phyloP scores from a whole-genome alignment of 192 early-diverging fungal genomes.

The Umbelopsis sp. region DNA sequence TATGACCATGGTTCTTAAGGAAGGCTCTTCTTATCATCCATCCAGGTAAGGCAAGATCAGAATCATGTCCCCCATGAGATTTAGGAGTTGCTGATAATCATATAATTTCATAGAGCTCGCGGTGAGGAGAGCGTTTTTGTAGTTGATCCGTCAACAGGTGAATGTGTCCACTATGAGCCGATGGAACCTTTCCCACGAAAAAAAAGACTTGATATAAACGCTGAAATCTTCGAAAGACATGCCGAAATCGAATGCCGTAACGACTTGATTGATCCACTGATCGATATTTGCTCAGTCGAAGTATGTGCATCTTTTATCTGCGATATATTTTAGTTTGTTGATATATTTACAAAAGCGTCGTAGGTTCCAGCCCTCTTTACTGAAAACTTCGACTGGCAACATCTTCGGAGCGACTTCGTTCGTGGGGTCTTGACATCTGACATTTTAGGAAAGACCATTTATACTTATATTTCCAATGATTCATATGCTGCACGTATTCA shows the following conservation, averaged over 20 bases:
- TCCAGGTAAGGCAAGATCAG: constrained; percentile 24
- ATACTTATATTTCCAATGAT: constrained; percentile 73
- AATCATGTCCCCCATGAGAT: background rate
- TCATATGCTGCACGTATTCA: constrained; percentile 67
- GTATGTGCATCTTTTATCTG: constrained; percentile 32
- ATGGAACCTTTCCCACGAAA: constrained; percentile 61
- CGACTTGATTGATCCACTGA: constrained; percentile 90
- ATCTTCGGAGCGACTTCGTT: constrained; percentile 87
- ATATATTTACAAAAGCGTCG: background rate
- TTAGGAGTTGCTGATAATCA: background rate
- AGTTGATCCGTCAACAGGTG: constrained; percentile 72
- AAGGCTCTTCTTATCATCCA: constrained; percentile 61
- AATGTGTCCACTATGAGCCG: constrained; percentile 82
- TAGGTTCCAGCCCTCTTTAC: constrained; percentile 88
- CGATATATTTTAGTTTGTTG: background rate
- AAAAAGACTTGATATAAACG: constrained; percentile 54
- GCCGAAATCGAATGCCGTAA: constrained; percentile 80
- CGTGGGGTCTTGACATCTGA: constrained; percentile 88
- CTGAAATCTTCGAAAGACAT: constrained; percentile 63
- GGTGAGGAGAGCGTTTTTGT: constrained; percentile 84
- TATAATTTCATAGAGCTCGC: constrained; percentile 40
- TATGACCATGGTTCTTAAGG: constrained; percentile 92
- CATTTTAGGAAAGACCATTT: constrained; percentile 83
- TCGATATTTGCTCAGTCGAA: constrained; percentile 93
- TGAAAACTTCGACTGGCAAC: constrained; percentile 98